These are phyloP conservation scores for Phialocephala sp. DNA, from an alignment of 2,329 filamentous ascomycete genomes.

Conservation along the genomic window DNA sequence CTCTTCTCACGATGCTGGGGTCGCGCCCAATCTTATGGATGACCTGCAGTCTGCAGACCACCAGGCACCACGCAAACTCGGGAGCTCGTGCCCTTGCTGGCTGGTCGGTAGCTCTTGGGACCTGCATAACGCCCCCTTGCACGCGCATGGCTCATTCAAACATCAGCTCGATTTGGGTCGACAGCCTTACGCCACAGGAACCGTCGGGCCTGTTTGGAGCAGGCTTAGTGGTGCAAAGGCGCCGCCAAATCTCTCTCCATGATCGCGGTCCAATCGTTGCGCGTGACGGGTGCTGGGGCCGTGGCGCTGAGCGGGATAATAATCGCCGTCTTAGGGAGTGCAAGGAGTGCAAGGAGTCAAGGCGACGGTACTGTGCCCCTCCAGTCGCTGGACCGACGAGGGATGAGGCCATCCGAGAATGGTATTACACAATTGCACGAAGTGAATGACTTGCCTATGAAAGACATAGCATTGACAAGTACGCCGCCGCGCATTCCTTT, in stretches of 20 bases:
- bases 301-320: neutral
- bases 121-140: constrained; percentile 1
- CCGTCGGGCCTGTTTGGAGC: neutral
- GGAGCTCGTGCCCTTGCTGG: neutral
- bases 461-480: too few species aligned
- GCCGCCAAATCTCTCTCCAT: neutral
- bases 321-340: constrained; percentile 5
- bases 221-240: neutral
- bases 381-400: neutral
- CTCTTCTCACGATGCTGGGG: neutral
- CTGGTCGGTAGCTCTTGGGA: neutral
- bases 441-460: too few species aligned
- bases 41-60: neutral
- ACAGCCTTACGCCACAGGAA: constrained; percentile 7
- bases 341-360: neutral
- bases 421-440: too few species aligned
- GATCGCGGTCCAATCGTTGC: neutral
- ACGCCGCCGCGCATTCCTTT: too few species aligned
- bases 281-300: neutral
- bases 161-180: neutral
- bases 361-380: neutral
- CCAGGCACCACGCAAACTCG: neutral
- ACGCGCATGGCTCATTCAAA: neutral
- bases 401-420: too few species aligned
- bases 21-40: neutral